A percentile compares a stretch with the other conserved stretches of the same genome.
Conservation (phyloP, 495 filamentous ascomycete species). For the Cercophora sp. region DNA sequence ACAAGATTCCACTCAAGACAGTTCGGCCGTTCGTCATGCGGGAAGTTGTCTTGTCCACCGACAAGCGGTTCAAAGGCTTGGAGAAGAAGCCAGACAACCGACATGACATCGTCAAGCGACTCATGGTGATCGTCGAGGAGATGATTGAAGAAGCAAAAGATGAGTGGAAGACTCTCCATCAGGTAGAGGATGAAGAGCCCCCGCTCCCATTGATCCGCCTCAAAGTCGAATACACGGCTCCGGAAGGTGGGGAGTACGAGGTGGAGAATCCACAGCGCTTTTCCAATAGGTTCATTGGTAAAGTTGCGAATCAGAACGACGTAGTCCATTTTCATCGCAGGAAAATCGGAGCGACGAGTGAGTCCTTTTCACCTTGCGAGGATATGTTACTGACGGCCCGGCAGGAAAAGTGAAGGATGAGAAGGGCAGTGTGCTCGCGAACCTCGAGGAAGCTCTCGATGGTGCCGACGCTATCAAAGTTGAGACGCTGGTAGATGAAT, state of each 20-base stretch:
- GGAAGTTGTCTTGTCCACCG: slow-evolving; percentile 74
- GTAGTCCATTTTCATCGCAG: slow-evolving; percentile 91
- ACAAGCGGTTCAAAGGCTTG: slow-evolving; percentile 70
- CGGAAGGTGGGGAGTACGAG: slow-evolving; percentile 81
- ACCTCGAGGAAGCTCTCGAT: slow-evolving; percentile 54
- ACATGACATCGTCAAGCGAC: slow-evolving; percentile 67
- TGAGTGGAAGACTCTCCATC: slow-evolving; percentile 74
- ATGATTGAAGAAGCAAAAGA: slow-evolving; percentile 80
- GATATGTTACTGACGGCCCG: slow-evolving; percentile 3
- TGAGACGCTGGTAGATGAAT: slow-evolving; percentile 80
- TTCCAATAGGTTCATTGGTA: slow-evolving; percentile 85
- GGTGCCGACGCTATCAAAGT: slow-evolving; percentile 77
- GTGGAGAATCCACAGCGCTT: slow-evolving; percentile 96
- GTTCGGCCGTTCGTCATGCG: slow-evolving; percentile 87
- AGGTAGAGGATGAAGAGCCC: slow-evolving; percentile 51
- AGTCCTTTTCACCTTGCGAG: slow-evolving; percentile 13
- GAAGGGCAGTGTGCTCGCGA: slow-evolving; percentile 50
- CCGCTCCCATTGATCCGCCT: slow-evolving; percentile 84
- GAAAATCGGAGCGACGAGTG: slow-evolving; percentile 53
- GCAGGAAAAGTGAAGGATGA: slow-evolving; percentile 33
- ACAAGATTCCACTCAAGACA: slow-evolving; percentile 77
- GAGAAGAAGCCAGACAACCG: slow-evolving; percentile 79
- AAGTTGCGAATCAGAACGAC: slow-evolving; percentile 90
- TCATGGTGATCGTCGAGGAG: slow-evolving; percentile 73
- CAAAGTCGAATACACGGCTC: slow-evolving; percentile 84